phyloP scores from a whole-genome alignment of 1,284 basidiomycete genomes.

The Fomitopsis betulina region DNA sequence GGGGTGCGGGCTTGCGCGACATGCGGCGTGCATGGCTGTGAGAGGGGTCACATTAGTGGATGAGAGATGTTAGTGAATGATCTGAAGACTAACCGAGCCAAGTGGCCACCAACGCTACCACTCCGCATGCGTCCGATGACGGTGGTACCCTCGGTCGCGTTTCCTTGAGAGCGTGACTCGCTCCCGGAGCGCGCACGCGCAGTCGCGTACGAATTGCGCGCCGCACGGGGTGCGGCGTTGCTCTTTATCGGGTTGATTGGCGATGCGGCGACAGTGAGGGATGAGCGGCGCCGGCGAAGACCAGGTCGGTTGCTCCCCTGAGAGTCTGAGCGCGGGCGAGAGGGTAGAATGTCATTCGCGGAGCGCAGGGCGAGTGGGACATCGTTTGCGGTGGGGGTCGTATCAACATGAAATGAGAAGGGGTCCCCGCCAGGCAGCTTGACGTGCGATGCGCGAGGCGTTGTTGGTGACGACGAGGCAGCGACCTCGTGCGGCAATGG shows the following conservation, averaged over 20 bases:
- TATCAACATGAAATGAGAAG: slow-evolving; percentile 26
- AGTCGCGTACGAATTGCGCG: slow-evolving; percentile 14
- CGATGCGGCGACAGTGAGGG: slow-evolving; percentile 21
- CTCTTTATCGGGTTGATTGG: slow-evolving; percentile 22
- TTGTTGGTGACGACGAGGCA: slow-evolving; percentile 31
- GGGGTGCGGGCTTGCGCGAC: slow-evolving; percentile 12
- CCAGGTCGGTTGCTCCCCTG: slow-evolving; percentile 18
- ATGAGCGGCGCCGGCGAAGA: slow-evolving; percentile 26
- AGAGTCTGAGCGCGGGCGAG: slow-evolving; percentile 3
- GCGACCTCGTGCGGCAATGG: slow-evolving; percentile 27
- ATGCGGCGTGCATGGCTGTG: slow-evolving; percentile 3
- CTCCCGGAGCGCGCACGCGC: slow-evolving; percentile 22
- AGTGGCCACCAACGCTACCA: slow-evolving; percentile 25
- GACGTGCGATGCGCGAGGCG: slow-evolving; percentile 20
- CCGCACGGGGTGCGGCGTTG: slow-evolving; percentile 13
- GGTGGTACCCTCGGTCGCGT: slow-evolving; percentile 13
- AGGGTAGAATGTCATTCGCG: slow-evolving; percentile 12
- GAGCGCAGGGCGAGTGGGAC: slow-evolving; percentile 6
- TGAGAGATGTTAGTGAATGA: neutral
- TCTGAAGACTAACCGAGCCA: slow-evolving; percentile 13
- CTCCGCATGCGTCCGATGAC: slow-evolving; percentile 23
- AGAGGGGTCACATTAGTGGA: neutral
- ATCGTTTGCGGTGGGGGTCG: slow-evolving; percentile 30
- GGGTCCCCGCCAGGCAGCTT: slow-evolving; percentile 13
- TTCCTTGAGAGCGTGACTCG: slow-evolving; percentile 8